Conservation (phyloP, 305 asterid genomes). For the Fraxinus greggii region DNA sequence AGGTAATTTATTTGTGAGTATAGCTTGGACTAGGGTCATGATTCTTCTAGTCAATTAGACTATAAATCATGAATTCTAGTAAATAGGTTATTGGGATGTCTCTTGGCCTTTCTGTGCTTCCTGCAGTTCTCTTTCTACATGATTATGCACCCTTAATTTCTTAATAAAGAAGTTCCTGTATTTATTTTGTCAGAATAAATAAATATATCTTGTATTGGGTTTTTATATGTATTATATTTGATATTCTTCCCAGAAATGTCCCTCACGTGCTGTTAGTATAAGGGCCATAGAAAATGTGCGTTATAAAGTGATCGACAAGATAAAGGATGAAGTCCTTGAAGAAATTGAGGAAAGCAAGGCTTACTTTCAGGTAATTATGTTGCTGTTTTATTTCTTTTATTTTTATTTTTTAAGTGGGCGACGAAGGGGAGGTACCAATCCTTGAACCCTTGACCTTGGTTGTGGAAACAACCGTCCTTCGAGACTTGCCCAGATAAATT, state of each 20-base stretch:
- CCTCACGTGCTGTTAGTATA: constrained; percentile 58
- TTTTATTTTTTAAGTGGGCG: not conserved
- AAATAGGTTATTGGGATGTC: not conserved
- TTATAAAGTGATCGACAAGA: constrained; percentile 70
- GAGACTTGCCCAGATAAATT: not conserved
- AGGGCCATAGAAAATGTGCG: constrained; percentile 80
- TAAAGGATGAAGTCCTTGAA: constrained; percentile 73
- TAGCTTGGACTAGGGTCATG: constrained; percentile 10
- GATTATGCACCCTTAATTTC: constrained; percentile 14
- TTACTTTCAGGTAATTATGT: constrained; percentile 73
- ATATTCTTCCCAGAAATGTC: constrained; percentile 57
- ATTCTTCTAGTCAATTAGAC: constrained; percentile 3
- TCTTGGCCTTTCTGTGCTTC: constrained; percentile 22
- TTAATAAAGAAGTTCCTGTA: not conserved
- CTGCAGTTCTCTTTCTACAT: constrained; percentile 10
- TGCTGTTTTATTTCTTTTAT: not conserved
- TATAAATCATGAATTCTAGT: constrained; percentile 4
- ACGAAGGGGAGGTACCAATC: not conserved
- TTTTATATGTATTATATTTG: constrained; percentile 6
- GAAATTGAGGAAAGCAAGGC: constrained; percentile 97
- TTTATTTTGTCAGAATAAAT: not conserved
- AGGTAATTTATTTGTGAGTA: constrained; percentile 47
- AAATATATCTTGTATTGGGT: constrained; percentile 10
- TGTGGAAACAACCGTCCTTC: not conserved
- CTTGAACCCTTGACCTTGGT: not conserved